Conservation (phyloP, 208 protist genomes). For the Trypanosoma platydactyli region DNA sequence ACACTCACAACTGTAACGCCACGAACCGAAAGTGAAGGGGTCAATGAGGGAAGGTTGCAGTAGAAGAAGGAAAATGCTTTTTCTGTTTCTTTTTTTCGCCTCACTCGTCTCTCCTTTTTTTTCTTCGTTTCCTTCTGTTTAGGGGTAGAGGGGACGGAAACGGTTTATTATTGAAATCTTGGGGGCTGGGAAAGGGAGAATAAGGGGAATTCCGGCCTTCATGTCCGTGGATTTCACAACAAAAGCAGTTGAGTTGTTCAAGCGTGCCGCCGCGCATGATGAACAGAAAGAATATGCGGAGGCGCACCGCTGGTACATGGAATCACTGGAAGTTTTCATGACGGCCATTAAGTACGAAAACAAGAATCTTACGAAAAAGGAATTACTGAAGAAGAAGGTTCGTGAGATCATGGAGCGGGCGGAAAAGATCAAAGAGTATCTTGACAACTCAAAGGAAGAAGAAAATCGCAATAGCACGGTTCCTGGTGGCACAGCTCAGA, state of each 20-base stretch:
- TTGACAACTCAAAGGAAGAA: constrained; percentile 79
- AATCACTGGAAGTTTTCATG: constrained; percentile 95
- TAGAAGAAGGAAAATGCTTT: constrained; percentile 13
- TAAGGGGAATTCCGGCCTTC: neutral
- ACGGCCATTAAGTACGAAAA: constrained; percentile 95
- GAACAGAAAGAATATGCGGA: constrained; percentile 93
- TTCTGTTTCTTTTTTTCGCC: constrained; percentile 20
- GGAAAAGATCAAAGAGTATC: constrained; percentile 95
- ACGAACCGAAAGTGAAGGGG: no score
- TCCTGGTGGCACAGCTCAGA: constrained; percentile 42
- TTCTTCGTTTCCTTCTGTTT: neutral
- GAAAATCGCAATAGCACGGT: constrained; percentile 31
- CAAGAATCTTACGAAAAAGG: constrained; percentile 94
- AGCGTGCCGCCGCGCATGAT: constrained; percentile 90
- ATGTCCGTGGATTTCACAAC: constrained; percentile 94
- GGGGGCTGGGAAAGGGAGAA: neutral
- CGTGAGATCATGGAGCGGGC: constrained; percentile 93
- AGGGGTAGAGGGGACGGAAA: no score
- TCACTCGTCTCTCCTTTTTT: neutral
- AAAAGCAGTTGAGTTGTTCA: constrained; percentile 93
- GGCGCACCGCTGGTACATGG: constrained; percentile 92
- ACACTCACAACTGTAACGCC: no score
- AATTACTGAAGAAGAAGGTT: constrained; percentile 90
- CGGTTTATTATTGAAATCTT: neutral
- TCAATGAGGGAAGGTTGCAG: no score